Evolutionary conservation across 2,329 filamentous ascomycete genomes (phyloP).

Genomic region (Phialophora tarda): DNA sequence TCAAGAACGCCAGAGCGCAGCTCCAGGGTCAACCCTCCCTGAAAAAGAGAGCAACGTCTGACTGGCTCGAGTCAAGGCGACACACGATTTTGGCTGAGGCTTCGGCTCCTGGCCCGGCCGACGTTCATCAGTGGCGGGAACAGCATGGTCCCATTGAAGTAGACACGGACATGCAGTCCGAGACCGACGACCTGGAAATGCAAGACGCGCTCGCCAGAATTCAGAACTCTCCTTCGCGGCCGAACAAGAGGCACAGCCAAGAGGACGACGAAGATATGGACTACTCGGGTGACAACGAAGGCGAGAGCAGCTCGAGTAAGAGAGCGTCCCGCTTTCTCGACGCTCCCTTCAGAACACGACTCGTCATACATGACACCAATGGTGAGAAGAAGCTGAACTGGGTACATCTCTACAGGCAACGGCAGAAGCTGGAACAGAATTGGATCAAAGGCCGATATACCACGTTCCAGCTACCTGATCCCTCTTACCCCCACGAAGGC

Average conservation of each 20-base stretch:
- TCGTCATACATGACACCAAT: conserved; percentile 44
- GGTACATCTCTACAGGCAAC: conserved; percentile 90
- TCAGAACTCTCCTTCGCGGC: conserved; percentile 35
- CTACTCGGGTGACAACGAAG: conserved; percentile 16
- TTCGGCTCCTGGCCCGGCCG: conserved; percentile 12
- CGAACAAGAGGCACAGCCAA: conserved; percentile 37
- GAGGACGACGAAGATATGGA: conserved; percentile 39
- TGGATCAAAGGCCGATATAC: conserved; percentile 83
- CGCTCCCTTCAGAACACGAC: conserved; percentile 43
- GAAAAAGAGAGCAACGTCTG: conserved; percentile 59
- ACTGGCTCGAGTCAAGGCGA: conserved; percentile 49
- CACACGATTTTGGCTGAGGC: conserved; percentile 38
- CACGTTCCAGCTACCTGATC: conserved; percentile 91
- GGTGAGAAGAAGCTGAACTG: conserved; percentile 73
- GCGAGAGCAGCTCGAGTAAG: conserved; percentile 12
- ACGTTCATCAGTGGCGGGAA: conserved; percentile 48
- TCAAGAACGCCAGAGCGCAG: conserved; percentile 53
- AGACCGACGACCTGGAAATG: conserved; percentile 53
- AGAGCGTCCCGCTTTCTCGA: conserved; percentile 10
- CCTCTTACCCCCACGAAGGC: conserved; percentile 76
- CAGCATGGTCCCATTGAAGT: conserved; percentile 57
- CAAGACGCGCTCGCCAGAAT: conserved; percentile 42
- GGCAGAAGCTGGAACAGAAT: conserved; percentile 82
- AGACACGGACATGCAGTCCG: conserved; percentile 44
- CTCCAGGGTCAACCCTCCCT: conserved; percentile 55